A percentile compares a stretch with the other conserved stretches of the same genome.
phyloP scores from a whole-genome alignment of 2,329 filamentous ascomycete species.

The Tolypocladium sp. region DNA sequence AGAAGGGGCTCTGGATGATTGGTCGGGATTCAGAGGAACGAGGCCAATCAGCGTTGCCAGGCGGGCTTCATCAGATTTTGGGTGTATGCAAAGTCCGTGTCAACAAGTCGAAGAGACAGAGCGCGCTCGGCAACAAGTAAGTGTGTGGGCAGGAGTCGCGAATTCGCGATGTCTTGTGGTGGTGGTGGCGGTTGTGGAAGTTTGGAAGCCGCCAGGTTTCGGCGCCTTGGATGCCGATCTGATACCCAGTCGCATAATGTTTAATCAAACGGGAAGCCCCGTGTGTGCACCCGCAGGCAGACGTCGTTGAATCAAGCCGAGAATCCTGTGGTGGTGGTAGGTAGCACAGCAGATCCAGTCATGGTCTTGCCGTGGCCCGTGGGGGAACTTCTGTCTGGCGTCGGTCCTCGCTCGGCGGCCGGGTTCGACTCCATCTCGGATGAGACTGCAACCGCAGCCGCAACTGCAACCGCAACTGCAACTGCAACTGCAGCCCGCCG shows the following conservation, averaged over 20 bases:
- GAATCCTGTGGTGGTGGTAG: neutral
- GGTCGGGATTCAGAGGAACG: neutral
- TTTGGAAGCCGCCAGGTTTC: neutral
- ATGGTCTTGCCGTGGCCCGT: neutral
- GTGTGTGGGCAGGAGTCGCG: neutral
- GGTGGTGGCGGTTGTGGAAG: neutral
- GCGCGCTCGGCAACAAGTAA: neutral
- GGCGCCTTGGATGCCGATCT: neutral
- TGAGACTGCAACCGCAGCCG: neutral
- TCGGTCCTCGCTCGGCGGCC: slow-evolving; percentile 3
- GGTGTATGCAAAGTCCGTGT: neutral
- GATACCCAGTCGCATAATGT: neutral
- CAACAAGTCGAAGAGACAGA: neutral
- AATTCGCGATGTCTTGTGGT: too few relatives aligned
- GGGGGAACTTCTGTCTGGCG: slow-evolving; percentile 2
- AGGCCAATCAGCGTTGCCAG: neutral
- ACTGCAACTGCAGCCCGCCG: neutral
- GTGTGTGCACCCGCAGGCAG: neutral
- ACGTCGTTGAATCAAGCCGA: neutral
- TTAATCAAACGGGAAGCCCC: neutral
- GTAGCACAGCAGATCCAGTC: neutral
- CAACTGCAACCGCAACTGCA: neutral
- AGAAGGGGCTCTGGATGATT: neutral
- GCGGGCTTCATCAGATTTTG: neutral
- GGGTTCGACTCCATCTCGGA: neutral